Evolutionary conservation across 1,284 basidiomycete species (phyloP), one percentile per base, ranked within the genome.

Genomic region (Agroathelia rolfsii): DNA sequence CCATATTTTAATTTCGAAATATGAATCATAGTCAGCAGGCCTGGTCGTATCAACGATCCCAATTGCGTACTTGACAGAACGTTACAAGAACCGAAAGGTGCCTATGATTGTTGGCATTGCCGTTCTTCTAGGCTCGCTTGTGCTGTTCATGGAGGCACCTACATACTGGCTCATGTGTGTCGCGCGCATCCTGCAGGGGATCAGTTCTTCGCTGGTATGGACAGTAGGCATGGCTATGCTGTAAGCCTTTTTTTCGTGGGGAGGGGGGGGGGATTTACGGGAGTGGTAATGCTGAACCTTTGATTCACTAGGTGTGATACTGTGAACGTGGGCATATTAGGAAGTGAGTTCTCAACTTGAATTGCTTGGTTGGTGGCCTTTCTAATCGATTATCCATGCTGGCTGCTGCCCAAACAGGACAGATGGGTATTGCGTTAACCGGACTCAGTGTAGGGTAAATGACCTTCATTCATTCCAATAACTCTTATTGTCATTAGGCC

Each of bases 121-220:
- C 3, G 47, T 70, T 10, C 61, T 83, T 9, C 56, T 75, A 6
- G 72, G 62, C 3, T 67, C 75, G 11, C 69, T 76, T 48, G 55
- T 86, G 14, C 62, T 87, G 58, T 66, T 88, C 30, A 87, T 87
- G 82, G 71, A 83, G 39, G 77, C 80, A 0, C 72, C 69, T 2
- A 66, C 61, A 13, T 88, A 75, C 46, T 62, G 72, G 55, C 56
- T 80, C 9, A 84, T 88, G 80, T 71, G 70, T 9, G 24, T 86
- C 18, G 76, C 81, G 11, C 72, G 85, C 13, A 55, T 77, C 11
- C 37, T 84, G 6, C 84, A 87, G 53, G 84, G 85, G 1, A 56
- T 80, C 11, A 74, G 75, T 21, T 80, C 76, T 2, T 75, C 79
- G 1, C 68, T 84, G 43, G 67, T 88, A 6, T 87, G 83, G 83